These are phyloP conservation scores for Russula brevipes DNA, from an alignment of 768 basidiomycete species.

Conservation along the genomic window DNA sequence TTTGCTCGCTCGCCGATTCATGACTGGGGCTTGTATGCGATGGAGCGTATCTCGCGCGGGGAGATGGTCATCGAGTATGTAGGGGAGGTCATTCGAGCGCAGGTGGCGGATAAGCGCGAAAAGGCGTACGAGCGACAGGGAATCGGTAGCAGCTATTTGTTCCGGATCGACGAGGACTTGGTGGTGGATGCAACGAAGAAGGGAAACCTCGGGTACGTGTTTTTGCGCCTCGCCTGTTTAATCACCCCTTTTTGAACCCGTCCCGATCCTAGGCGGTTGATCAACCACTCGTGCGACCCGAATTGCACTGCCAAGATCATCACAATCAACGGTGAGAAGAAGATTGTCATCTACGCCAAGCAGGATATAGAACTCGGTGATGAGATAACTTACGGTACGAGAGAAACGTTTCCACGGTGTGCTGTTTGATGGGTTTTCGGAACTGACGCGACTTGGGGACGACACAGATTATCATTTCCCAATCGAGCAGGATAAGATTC, in stretches of 20 bases:
- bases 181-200: slow-evolving; percentile 99
- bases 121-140: slow-evolving; percentile 96
- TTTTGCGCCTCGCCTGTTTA: background rate
- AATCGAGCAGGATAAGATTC: slow-evolving; percentile 96
- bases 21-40: slow-evolving; percentile 97
- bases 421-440: background rate
- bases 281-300: slow-evolving; percentile 98
- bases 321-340: slow-evolving; percentile 87
- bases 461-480: slow-evolving; percentile 94
- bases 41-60: slow-evolving; percentile 88
- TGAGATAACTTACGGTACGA: slow-evolving; percentile 94
- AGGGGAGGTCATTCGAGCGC: slow-evolving; percentile 91
- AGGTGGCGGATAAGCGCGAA: slow-evolving; percentile 95
- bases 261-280: slow-evolving; percentile 63
- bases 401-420: background rate
- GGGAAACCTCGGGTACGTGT: slow-evolving; percentile 90
- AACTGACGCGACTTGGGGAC: background rate
- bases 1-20: slow-evolving; percentile 96
- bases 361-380: slow-evolving; percentile 93
- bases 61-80: slow-evolving; percentile 99
- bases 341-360: slow-evolving; percentile 99
- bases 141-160: slow-evolving; percentile 96
- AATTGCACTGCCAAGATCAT: slow-evolving; percentile 90
- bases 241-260: background rate
- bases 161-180: slow-evolving; percentile 95